Base-by-base conservation (phyloP, 2,329 filamentous ascomycete genomes). In the Zymoseptoria brevis region DNA sequence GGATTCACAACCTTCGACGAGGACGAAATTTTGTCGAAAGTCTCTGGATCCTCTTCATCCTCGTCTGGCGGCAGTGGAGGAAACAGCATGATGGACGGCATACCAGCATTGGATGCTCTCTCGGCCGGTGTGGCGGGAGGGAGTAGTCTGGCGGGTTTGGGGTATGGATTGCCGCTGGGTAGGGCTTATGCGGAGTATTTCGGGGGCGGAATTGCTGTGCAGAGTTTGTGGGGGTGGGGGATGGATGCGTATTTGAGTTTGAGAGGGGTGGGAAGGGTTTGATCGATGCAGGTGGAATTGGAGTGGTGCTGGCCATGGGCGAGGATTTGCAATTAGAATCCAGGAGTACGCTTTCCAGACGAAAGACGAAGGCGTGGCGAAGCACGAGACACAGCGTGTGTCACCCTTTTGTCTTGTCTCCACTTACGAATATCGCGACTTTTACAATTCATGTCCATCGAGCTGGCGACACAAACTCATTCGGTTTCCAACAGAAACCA, bases 181-280 rank as follows among this genome's bases (percentile, higher is more conserved):
- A 82, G 94, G 62, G 93, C 94, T 0, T 99, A 99, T 71, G 94
- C 94, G 0, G 93, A 99, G 77, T 99, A 97, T 69, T 99, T 99
- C 78, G 94, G 94, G 1, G 94, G 94, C 0, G 92, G 92, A 2
- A 94, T 99, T 60, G 87, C 87, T 4, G 87, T 99, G n/a, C 93
- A 99, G 80, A 96, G 90, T 72, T 75, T 97, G 53, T 94, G 90
- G 78, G 93, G 94, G 3, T 99, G 94, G 94, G 94, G 86, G 0
- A 86, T 84, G 2, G 84, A 87, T 75, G 83, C 86, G 1, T 87
- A 87, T 72, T 71, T 87, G 57, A 85, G 81, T 55, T 67, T 87
- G 63, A 77, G 82, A 64, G 83, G 83, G 0, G 82, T 87, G 57
- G 83, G 83, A 0, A 81, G 75, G 62, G 72, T 79, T 19, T 61